phyloP scores from a whole-genome alignment of 1,284 basidiomycete species.

The Papiliotrema laurentii region DNA sequence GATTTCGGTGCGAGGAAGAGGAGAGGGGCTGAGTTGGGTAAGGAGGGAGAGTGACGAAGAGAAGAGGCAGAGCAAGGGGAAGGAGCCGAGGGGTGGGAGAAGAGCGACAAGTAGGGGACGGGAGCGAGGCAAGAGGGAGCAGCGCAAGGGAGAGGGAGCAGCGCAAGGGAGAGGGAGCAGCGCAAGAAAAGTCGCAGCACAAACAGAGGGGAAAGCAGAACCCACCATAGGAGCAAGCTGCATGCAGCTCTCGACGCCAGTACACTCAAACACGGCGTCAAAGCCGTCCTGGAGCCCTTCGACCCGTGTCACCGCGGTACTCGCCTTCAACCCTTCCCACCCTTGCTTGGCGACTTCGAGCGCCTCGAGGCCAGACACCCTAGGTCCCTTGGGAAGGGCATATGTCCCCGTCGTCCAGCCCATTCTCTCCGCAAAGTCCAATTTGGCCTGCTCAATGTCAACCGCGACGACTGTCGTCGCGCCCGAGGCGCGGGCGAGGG shows the following conservation, averaged over 20 bases:
- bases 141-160: background rate
- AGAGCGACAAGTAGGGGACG: too few species aligned
- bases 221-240: conserved; percentile 80
- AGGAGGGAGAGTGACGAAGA: background rate
- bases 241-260: conserved; percentile 84
- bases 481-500: conserved; percentile 68
- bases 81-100: too few species aligned
- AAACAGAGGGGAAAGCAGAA: conserved; percentile 7
- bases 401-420: conserved; percentile 72
- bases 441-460: conserved; percentile 75
- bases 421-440: conserved; percentile 67
- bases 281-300: conserved; percentile 66
- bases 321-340: conserved; percentile 50
- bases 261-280: conserved; percentile 90
- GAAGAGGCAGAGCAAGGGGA: too few species aligned
- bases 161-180: background rate
- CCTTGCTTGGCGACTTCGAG: conserved; percentile 62
- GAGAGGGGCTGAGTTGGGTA: conserved; percentile 1
- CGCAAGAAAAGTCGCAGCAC: background rate
- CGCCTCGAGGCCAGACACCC: conserved; percentile 57
- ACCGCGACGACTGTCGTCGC: conserved; percentile 69
- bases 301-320: conserved; percentile 23
- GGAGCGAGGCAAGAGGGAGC: background rate
- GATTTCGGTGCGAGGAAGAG: background rate
- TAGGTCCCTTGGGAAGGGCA: conserved; percentile 57